Conservation (phyloP, 495 filamentous ascomycete species). For the Neurospora sp. region DNA sequence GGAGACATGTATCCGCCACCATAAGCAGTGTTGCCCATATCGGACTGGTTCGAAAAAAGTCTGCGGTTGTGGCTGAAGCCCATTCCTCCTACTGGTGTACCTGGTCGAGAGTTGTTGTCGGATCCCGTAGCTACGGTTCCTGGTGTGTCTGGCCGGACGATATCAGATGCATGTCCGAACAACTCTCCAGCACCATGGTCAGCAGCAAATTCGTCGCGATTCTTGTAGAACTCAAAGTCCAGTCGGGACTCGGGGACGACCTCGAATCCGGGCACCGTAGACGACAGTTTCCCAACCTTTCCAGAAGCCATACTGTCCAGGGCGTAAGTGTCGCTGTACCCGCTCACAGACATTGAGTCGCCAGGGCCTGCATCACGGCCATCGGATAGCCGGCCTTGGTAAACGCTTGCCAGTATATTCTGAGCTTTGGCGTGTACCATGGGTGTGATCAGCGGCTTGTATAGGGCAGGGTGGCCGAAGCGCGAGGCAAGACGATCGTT, state of each 20-base stretch:
- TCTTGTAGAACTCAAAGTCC: slow-evolving; percentile 87
- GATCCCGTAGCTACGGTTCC: slow-evolving; percentile 37
- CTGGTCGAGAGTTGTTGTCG: slow-evolving; percentile 28
- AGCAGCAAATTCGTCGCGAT: slow-evolving; percentile 76
- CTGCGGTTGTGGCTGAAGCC: slow-evolving; percentile 15
- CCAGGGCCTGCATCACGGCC: slow-evolving; percentile 41
- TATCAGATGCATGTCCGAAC: slow-evolving; percentile 58
- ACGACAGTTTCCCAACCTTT: slow-evolving; percentile 57
- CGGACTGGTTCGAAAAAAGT: slow-evolving; percentile 11
- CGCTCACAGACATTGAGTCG: slow-evolving; percentile 49
- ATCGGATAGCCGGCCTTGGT: slow-evolving; percentile 64
- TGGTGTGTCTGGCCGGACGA: slow-evolving; percentile 58
- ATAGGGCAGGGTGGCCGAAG: slow-evolving; percentile 88
- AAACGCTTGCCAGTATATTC: slow-evolving; percentile 69
- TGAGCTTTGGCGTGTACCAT: slow-evolving; percentile 93
- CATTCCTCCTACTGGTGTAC: slow-evolving; percentile 31
- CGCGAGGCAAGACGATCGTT: slow-evolving; percentile 67
- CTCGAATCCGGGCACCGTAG: slow-evolving; percentile 57
- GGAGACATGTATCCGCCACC: slow-evolving; percentile 8
- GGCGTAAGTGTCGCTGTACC: slow-evolving; percentile 58
- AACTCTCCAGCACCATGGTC: slow-evolving; percentile 74
- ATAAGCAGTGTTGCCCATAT: slow-evolving; percentile 13
- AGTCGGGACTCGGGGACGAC: slow-evolving; percentile 83
- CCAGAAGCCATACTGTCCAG: slow-evolving; percentile 74
- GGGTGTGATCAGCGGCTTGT: slow-evolving; percentile 78